Base-by-base conservation (phyloP, 768 basidiomycete genomes). In the Tephrocybe sp. region DNA sequence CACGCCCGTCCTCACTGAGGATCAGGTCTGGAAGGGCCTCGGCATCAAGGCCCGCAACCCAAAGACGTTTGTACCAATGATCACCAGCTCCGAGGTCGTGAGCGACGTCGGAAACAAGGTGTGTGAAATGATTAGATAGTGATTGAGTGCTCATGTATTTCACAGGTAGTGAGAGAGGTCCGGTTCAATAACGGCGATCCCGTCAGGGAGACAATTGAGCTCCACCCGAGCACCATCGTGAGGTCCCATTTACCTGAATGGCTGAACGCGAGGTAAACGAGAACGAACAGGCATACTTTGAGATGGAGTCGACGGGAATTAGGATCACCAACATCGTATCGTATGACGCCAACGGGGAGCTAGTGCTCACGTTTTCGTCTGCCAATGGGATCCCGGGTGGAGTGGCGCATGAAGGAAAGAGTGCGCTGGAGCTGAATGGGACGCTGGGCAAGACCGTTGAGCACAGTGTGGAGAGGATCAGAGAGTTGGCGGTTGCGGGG, bases 21-120 rank as follows among this genome's bases (percentile, higher is more conserved):
- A 45, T 20, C 65, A 66, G 39, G 55, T 68, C 0, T 66, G 64
- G 65, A 58, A 62, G 28, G 67, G 67, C 4, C 41, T 68, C 7
- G 58, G 60, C 12, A 55, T 62, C 10, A 68, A 68, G 44, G 60
- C 64, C 3, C 60, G 67, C 4, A 41, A 62, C 1, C 67, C 67
- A 3, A 18, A 45, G 25, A 37, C 61, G 10, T 67, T 67, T 40
- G 54, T 68, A 7, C 51, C 60, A 4, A 55, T 48, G 10, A 63
- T 64, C 25, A 57, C 57, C 1, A 58, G 55, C 3, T 62, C 54
- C 45, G 48, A 61, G 11, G 44, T 65, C 15, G 4, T 62, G 17
- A 61, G 56, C 41, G 64, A 65, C 23, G 54, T 54, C 4, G 64
- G 60, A 3, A 50, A 40, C 36, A 63, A 59, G 50, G 62, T 62